Percentiles rank a stretch among this genome's conserved stretches.
Evolutionary conservation across 441 rosid genomes (phyloP).

Genomic region (Populus trichocarpa): DNA sequence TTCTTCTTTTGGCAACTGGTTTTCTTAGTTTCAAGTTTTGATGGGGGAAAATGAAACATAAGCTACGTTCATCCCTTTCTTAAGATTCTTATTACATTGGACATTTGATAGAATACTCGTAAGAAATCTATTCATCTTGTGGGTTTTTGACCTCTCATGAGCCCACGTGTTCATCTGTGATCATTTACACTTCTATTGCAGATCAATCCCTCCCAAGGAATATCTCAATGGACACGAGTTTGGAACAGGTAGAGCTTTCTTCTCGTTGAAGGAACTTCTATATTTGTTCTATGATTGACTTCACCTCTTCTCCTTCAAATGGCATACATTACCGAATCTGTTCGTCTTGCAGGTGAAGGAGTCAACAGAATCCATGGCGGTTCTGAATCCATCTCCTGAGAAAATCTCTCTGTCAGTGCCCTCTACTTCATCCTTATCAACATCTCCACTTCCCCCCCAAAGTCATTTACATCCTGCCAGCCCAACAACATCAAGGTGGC

Average conservation of each 20-base stretch:
- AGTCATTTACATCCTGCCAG: slow-evolving; percentile 43
- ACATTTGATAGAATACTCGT: neutral
- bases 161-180: neutral
- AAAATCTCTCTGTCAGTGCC: slow-evolving; percentile 59
- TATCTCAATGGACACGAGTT: slow-evolving; percentile 51
- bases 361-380: slow-evolving; percentile 37
- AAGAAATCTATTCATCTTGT: neutral
- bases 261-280: slow-evolving; percentile 2
- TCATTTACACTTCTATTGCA: slow-evolving; percentile 29
- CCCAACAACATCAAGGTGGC: slow-evolving; percentile 37
- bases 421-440: slow-evolving; percentile 52
- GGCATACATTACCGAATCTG: slow-evolving; percentile 12
- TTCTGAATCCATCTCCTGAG: slow-evolving; percentile 45
- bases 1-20: neutral
- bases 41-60: neutral
- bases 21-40: neutral
- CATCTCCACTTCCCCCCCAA: slow-evolving; percentile 54
- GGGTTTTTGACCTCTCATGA: neutral
- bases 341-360: slow-evolving; percentile 47
- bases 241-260: slow-evolving; percentile 58
- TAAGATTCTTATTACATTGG: neutral
- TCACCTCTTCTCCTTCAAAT: slow-evolving; percentile 10
- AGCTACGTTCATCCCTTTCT: neutral
- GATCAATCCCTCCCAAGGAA: slow-evolving; percentile 65
- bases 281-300: neutral